Evolutionary conservation across 768 basidiomycete species (phyloP).

Genomic region (Auricularia cornea): DNA sequence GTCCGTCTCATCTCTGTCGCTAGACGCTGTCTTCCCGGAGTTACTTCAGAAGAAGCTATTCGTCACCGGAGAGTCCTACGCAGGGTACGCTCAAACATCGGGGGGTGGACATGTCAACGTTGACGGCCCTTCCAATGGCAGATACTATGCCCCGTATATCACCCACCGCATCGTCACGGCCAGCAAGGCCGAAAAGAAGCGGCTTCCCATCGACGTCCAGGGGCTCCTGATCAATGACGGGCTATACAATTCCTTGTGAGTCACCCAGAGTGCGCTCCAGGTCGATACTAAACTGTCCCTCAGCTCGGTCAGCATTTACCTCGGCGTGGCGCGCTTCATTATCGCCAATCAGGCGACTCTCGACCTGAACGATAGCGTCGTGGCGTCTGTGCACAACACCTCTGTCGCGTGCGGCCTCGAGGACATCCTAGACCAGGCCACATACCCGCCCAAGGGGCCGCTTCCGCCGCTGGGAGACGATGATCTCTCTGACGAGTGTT

Average conservation of each 20-base stretch:
- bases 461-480: background rate
- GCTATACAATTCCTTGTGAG: constrained; percentile 9
- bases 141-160: constrained; percentile 8
- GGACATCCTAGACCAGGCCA: background rate
- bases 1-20: background rate
- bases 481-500: background rate
- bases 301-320: background rate
- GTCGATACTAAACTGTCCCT: too few relatives aligned
- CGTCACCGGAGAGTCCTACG: constrained; percentile 7
- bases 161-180: too few relatives aligned
- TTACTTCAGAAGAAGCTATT: constrained; percentile 5
- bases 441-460: background rate
- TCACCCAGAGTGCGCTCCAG: background rate
- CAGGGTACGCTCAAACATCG: background rate
- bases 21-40: constrained; percentile 8
- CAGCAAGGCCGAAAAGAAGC: too few relatives aligned
- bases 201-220: background rate
- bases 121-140: too few relatives aligned
- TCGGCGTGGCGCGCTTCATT: too few relatives aligned
- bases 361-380: background rate
- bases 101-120: background rate
- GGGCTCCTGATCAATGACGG: constrained; percentile 11
- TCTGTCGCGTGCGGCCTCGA: background rate
- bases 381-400: background rate
- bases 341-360: background rate